These are phyloP conservation scores for Quercus aquifolioides DNA, from an alignment of 306 rosid species.

Conservation along the genomic window DNA sequence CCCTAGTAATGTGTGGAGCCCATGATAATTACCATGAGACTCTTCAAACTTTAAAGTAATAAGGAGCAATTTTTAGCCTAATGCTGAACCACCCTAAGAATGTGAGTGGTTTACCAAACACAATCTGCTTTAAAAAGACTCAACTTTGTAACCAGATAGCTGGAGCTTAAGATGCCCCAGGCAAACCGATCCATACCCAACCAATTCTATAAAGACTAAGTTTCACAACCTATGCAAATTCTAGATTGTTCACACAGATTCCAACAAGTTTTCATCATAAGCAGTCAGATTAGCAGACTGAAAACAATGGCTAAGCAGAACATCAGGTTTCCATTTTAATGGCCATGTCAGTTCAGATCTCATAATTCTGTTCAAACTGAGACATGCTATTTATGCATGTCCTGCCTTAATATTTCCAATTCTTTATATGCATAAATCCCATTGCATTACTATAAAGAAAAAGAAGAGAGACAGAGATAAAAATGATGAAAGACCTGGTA, in stretches of 20 bases:
- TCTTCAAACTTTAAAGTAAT: background rate
- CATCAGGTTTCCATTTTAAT: background rate
- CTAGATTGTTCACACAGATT: background rate
- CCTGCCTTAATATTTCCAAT: constrained; percentile 1
- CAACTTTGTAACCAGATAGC: background rate
- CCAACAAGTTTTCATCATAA: background rate
- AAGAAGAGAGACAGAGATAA: constrained; percentile 8
- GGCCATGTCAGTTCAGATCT: background rate
- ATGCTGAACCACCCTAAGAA: background rate
- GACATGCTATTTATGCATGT: background rate
- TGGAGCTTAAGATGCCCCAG: background rate
- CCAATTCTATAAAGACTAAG: background rate
- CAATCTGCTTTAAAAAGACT: background rate
- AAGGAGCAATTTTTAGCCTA: background rate
- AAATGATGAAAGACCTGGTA: constrained; percentile 60
- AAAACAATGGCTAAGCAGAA: background rate
- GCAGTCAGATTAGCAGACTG: background rate
- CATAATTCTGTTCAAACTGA: background rate
- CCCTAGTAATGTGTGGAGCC: background rate
- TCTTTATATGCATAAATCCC: background rate
- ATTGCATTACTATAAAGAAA: background rate
- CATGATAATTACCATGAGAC: background rate
- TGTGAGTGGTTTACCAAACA: background rate
- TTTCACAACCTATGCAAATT: background rate
- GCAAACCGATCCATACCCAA: background rate